Evolutionary conservation across 1,284 basidiomycete species (phyloP), one percentile per base, ranked within the genome.

Genomic region (Trichosporon inkin): DNA sequence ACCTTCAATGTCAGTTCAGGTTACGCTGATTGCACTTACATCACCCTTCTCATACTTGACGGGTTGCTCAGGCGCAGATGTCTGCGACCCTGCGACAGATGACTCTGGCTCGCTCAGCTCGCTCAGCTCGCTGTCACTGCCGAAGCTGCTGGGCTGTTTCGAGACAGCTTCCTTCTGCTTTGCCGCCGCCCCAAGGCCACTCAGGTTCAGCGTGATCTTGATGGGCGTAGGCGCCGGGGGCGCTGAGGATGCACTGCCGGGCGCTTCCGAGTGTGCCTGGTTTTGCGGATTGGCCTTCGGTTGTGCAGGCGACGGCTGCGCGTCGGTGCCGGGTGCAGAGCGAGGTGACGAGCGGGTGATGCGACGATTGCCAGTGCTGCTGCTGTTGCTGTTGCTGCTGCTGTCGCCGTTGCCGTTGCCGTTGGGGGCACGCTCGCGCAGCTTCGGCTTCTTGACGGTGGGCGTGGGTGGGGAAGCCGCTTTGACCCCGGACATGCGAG

Each of bases 1-100:
- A 85, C 85, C 80, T 84, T 82, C 17, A 8, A 40, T 34, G 53
- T 64, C 49, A 57, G 44, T 49, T 39, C 28, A 14, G 24, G n/a
- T n/a, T 24, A 49, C 19, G n/a, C 19, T 32, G 1, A 7, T 16
- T 17, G 37, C 4, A 70, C 74, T 70, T 44, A 76, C 75, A 55
- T 78, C 77, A 20, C 77, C 77, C 51, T 76, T 76, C 47, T 76
- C 71, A 57, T 76, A 78, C 19, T 59, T 62, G n/a, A 55, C 36
- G 14, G 57, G 54, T n/a, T 53, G 58, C 49, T 67, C 57, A 5
- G 64, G 66, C 13, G 65, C 53, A 8, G 57, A 40, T 41, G 41
- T 34, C 28, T 38, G 53, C 11, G 56, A 59, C 8, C 35, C 51
- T 4, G 40, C 40, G 57, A 49, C 14, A 20, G 63, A 64, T 3